Base-by-base conservation (phyloP, 2,329 filamentous ascomycete species). In the Xylariaceae sp. region DNA sequence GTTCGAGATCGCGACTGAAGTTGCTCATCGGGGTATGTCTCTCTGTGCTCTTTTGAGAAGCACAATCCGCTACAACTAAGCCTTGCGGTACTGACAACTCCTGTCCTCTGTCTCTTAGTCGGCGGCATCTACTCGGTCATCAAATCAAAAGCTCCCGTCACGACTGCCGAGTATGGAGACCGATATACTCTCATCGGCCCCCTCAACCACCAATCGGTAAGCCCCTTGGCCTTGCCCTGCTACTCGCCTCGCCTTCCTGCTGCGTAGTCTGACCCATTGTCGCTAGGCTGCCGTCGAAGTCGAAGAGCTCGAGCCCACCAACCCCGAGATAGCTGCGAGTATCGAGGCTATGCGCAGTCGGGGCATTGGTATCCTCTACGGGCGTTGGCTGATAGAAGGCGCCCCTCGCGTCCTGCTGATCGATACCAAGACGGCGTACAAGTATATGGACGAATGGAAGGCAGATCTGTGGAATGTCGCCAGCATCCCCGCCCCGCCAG, bases 61-160 rank as follows among this genome's bases (percentile, higher is more conserved):
- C 55, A n/a, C 16, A 19, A 18, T 28, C 19, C 16, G 38, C 48
- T 42, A 47, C 71, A 51, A 66, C 58, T 53, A 44, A 58, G 34
- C 16, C 22, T 28, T 28, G 4, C 22, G 4, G 22, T 28, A 28
- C 22, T 28, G 22, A 28, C 22, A 4, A 28, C 7, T 28, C 22
- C 22, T 7, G 22, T 28, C 7, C 22, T 28, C 22, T 17, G 9
- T 45, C 33, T 47, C 46, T 55, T 52, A 95, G 94, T 99, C 56
- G 94, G 94, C 68, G 94, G 94, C 65, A 99, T 99, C 75, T 99
- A 99, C 79, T 97, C 93, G 14, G 94, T 99, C 60, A 86, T 99
- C 74, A 99, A 99, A 75, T 99, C 94, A 56, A 99, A 99, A 74
- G 93, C 94, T 36, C 93, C 94, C 46, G 94, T 97, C 56, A 97